A percentile compares a stretch with the other conserved stretches of the same genome.
Evolutionary conservation across 352 stramenopile genomes (phyloP).

Genomic region (Pythium sukuiense): DNA sequence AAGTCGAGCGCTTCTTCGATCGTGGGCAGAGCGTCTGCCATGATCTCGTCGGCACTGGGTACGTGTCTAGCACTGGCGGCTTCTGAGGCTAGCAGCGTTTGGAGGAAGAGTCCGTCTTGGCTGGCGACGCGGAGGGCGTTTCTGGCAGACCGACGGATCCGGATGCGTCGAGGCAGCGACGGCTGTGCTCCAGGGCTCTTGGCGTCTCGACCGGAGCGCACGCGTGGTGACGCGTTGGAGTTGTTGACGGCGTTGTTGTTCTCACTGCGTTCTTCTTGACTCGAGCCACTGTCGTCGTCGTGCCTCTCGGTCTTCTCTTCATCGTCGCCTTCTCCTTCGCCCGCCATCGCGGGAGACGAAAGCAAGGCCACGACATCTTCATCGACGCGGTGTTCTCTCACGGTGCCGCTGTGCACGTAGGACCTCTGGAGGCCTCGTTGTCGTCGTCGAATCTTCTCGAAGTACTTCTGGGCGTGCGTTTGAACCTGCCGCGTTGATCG

Average conservation of each 20-base stretch:
- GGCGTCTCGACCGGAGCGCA: background rate
- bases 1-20: conserved; percentile 33
- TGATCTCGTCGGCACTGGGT: conserved; percentile 6
- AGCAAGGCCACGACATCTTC: conserved; percentile 24
- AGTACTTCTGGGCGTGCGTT: conserved; percentile 32
- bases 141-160: conserved; percentile 17
- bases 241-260: background rate
- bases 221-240: background rate
- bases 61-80: background rate
- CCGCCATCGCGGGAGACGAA: conserved; percentile 5
- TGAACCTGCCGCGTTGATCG: conserved; percentile 28
- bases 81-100: conserved; percentile 1
- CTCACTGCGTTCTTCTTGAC: conserved; percentile 3
- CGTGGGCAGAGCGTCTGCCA: conserved; percentile 17
- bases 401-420: conserved; percentile 9
- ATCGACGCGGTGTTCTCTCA: conserved; percentile 26
- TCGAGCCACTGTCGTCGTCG: background rate
- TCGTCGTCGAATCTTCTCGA: conserved; percentile 26
- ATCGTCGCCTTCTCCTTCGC: background rate
- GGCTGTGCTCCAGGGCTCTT: background rate
- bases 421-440: conserved; percentile 22
- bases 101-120: conserved; percentile 11
- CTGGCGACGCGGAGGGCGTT: conserved; percentile 15
- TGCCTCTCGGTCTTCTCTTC: background rate
- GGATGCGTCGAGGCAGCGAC: conserved; percentile 17